Evolutionary conservation across 306 rosid species (phyloP).

Genomic region (Potentilla sterilis): DNA sequence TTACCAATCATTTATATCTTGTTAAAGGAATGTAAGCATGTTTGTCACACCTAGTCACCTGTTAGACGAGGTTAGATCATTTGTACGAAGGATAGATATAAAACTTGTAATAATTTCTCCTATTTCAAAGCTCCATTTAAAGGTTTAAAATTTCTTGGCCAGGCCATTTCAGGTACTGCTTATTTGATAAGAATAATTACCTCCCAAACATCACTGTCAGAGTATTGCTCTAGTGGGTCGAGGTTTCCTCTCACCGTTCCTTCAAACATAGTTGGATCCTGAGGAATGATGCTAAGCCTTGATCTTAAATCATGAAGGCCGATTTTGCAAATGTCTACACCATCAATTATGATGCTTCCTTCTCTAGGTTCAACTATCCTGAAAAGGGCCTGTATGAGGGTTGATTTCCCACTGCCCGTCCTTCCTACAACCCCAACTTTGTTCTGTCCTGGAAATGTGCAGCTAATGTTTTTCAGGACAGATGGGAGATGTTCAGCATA

Average conservation of each 20-base stretch:
- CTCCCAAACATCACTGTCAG: conserved; percentile 81
- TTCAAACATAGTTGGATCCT: conserved; percentile 87
- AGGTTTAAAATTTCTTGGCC: neutral
- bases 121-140: neutral
- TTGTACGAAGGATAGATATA: neutral
- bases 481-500: conserved; percentile 92
- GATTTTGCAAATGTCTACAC: conserved; percentile 66
- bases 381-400: conserved; percentile 90
- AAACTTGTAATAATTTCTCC: neutral
- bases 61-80: neutral
- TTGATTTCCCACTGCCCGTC: conserved; percentile 95
- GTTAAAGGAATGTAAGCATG: neutral
- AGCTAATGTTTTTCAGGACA: conserved; percentile 67
- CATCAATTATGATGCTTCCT: conserved; percentile 78
- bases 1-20: neutral
- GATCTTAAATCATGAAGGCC: conserved; percentile 92
- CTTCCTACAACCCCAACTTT: conserved; percentile 95
- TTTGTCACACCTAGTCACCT: neutral
- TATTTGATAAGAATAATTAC: conserved; percentile 36
- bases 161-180: conserved; percentile 1
- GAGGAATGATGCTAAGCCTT: conserved; percentile 92
- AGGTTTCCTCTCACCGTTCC: conserved; percentile 90
- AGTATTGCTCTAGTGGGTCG: conserved; percentile 64
- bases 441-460: conserved; percentile 88
- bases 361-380: conserved; percentile 85